Conservation (phyloP, 2,329 filamentous ascomycete genomes). For the Byssothecium circinans region DNA sequence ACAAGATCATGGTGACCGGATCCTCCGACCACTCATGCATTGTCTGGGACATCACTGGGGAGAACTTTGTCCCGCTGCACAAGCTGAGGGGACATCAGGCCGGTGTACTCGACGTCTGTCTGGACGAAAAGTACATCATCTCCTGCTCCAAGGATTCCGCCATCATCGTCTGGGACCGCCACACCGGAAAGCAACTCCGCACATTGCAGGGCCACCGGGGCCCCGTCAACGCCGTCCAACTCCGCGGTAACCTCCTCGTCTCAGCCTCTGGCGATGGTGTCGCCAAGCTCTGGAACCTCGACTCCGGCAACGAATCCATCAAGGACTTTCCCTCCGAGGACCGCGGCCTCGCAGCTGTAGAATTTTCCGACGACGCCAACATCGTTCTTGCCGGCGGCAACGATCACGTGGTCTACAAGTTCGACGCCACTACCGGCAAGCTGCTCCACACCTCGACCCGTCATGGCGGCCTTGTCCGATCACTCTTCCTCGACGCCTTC, state of each 20-base stretch:
- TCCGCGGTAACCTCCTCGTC: slow-evolving; percentile 89
- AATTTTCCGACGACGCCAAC: slow-evolving; percentile 93
- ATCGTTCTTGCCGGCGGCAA: slow-evolving; percentile 94
- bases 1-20: slow-evolving; percentile 89
- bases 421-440: slow-evolving; percentile 88
- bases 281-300: slow-evolving; percentile 94
- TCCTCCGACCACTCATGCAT: slow-evolving; percentile 92
- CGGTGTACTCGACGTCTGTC: slow-evolving; percentile 90
- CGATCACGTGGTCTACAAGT: slow-evolving; percentile 93
- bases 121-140: slow-evolving; percentile 89
- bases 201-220: slow-evolving; percentile 83
- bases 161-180: slow-evolving; percentile 92
- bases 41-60: slow-evolving; percentile 84
- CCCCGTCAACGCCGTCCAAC: slow-evolving; percentile 93
- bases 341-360: slow-evolving; percentile 90
- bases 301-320: slow-evolving; percentile 76
- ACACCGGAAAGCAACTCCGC: slow-evolving; percentile 73
- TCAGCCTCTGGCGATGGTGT: slow-evolving; percentile 92
- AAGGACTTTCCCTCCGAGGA: slow-evolving; percentile 89
- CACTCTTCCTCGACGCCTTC: slow-evolving; percentile 83
- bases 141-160: slow-evolving; percentile 95
- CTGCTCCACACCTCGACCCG: slow-evolving; percentile 79
- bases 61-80: slow-evolving; percentile 63
- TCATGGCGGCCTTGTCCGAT: slow-evolving; percentile 84
- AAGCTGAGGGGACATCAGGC: slow-evolving; percentile 78